Base-by-base conservation (phyloP, 345 rosid genomes). In the Jatropha curcas region DNA sequence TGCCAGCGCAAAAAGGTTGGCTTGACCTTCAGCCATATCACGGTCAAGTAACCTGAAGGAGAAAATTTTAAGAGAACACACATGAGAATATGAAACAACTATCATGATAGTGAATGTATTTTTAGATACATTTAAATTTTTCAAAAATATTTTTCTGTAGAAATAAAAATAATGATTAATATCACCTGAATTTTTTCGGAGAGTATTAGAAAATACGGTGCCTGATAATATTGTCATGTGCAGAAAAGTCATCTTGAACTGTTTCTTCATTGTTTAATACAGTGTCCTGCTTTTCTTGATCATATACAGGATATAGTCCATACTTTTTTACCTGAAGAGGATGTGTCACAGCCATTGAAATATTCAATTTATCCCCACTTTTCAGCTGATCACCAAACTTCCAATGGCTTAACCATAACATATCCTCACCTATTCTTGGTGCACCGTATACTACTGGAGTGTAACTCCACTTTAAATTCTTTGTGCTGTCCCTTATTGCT, bases 381-480 rank as follows among this genome's bases (percentile, higher is more conserved):
- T 71, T 46, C 43, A 77, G 2, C 24, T 60, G 53, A 17, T 56
- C 58, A 5, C 48, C 45, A n/a, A 77, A 50, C 51, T 43, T 65
- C 80, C 80, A 77, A 6, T 43, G 68, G 67, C 50, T 66, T 3
- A 77, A 27, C 80, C 81, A 77, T 19, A 46, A n/a, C 28, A 55
- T 71, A 4, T 48, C 34, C 14, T 64, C 67, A 4, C 9, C 46
- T 9, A 3, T 11, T 28, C 16, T 12, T 10, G 70, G 62, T 0
- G 2, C 35, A 22, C 27, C 48, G 13, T 34, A 39, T 33, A 13
- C 27, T 2, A 12, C 19, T 56, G 77, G 77, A 11, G 7, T 25
- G n/a, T 65, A 73, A n/a, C 17, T 17, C 71, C 71, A 66, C 24
- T 5, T 11, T 9, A 43, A 1, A 19, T 11, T 25, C 45, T 65